Evolutionary conservation across 2,329 filamentous ascomycete genomes (phyloP), one percentile per base, ranked within the genome.

Genomic region (Penicillium sp.): DNA sequence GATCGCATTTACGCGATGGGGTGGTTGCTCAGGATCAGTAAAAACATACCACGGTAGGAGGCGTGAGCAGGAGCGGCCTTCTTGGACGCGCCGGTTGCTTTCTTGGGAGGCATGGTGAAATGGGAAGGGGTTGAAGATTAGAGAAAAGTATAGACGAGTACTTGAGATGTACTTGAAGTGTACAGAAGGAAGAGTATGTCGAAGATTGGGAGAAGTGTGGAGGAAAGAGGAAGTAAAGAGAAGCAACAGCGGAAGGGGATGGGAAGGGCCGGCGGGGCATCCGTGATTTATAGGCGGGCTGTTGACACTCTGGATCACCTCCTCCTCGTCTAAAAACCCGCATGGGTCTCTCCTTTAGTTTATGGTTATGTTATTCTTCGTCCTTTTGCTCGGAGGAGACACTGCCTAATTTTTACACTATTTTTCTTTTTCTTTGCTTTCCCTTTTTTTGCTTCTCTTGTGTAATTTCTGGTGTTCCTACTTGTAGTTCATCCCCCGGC

Each of bases 91-190:
- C 81, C 65, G 55, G 72, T 71, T 64, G 79, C 75, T 77, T 87
- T 86, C 81, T 88, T 88, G 67, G 85, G 83, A 81, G 85, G 79
- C 86, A 88, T 88, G 68, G 67, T 79, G 69, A 67, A 58, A 53
- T 55, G 39, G n/a, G n/a, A 59, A 36, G 39, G 18, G 47, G 23
- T 36, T 50, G 46, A 51, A 37, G 40, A 40, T 48, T 51, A 34
- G 42, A 59, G 52, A 56, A 51, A 55, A 40, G 51, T 24, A 57
- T 51, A 34, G 26, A 23, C 43, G 48, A 54, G 44, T 11, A 36
- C 28, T 45, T 16, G 40, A 40, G n/a, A 58, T 14, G 37, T 40
- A 48, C 18, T 33, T 24, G 14, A 42, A 10, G 19, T 24, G 14
- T 18, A n/a, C 5, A 18, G 16, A 16, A 13, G 14, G 16, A 24